Evolutionary conservation across 768 basidiomycete genomes (phyloP), one percentile per base, ranked within the genome.

Genomic region (Roridomyces roridus): DNA sequence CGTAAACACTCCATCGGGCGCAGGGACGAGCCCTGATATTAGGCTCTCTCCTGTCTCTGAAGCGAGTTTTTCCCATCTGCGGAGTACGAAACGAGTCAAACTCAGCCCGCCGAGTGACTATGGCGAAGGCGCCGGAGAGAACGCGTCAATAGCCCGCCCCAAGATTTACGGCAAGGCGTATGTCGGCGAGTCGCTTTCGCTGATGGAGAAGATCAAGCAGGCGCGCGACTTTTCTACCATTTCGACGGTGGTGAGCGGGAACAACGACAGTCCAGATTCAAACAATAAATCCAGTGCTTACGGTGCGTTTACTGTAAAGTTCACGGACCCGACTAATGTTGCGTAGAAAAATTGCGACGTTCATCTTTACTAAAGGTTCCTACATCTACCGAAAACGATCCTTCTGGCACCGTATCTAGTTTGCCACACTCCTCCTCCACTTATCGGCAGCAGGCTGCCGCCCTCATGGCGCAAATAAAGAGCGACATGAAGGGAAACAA

Each of bases 381-480:
- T 37, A 67, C 66, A 44, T 67, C 68, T 56, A 54, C 53, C 24
- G 64, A 59, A 40, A 62, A 58, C 20, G 71, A 69, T 57, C 59
- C 68, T 34, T 65, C 69, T 31, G 70, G 69, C 25, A 69, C 73
- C 12, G 60, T 71, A n/a, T 41, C 51, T 55, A 53, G 66, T 36
- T 73, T 64, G 43, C 72, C 76, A 3, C 83, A 84, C 55, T 86
- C 88, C 0, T 87, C 90, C 8, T 76, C 85, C 20, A 82, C 81
- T 9, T 91, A 91, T 68, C 84, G 92, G 37, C 78, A 85, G 63
- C 86, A 92, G 63, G 94, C 91, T 12, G 89, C 85, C 9, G 85
- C 79, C 23, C 72, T 96, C 42, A 94, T 96, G 90, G 89, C 88
- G 23, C 90, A 92, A 62, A 93, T 95, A 61, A 89, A 88, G 71